Conservation (phyloP, 257 asterid genomes). For the Nicotiana paniculata region DNA sequence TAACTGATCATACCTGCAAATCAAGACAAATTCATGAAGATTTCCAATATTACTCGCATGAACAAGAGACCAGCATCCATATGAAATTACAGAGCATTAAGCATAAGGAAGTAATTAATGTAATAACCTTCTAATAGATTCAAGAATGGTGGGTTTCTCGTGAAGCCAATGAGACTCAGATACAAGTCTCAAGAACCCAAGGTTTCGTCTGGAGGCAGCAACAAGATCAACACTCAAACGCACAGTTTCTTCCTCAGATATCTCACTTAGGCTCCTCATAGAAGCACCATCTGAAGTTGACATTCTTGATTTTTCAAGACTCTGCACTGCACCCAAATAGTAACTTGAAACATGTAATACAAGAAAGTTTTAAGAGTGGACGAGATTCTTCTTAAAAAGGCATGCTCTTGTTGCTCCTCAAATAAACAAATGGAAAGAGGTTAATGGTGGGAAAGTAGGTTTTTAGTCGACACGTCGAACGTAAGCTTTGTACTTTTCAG, state of each 20-base stretch:
- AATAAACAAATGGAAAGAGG: neutral
- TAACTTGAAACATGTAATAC: neutral
- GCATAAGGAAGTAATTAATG: neutral
- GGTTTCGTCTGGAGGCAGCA: conserved; percentile 65
- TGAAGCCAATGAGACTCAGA: conserved; percentile 59
- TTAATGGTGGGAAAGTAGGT: neutral
- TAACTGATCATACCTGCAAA: conserved; percentile 65
- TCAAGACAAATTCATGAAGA: neutral
- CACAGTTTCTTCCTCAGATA: conserved; percentile 47
- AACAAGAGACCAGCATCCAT: neutral
- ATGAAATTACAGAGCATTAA: neutral
- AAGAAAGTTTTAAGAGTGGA: neutral
- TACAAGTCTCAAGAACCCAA: conserved; percentile 56
- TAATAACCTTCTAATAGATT: conserved; percentile 73
- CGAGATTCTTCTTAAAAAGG: neutral
- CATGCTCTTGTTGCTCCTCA: neutral
- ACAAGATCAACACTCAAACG: conserved; percentile 67
- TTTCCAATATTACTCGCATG: neutral
- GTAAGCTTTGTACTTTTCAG: neutral
- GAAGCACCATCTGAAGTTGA: conserved; percentile 40
- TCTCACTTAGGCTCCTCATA: conserved; percentile 47
- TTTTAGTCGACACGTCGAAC: neutral
- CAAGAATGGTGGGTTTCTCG: conserved; percentile 39
- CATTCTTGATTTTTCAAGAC: conserved; percentile 28
- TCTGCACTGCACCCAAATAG: neutral